Evolutionary conservation across 179 eudicot genomes (phyloP), one percentile per base, ranked within the genome.

Genomic region (Silene coronaria): DNA sequence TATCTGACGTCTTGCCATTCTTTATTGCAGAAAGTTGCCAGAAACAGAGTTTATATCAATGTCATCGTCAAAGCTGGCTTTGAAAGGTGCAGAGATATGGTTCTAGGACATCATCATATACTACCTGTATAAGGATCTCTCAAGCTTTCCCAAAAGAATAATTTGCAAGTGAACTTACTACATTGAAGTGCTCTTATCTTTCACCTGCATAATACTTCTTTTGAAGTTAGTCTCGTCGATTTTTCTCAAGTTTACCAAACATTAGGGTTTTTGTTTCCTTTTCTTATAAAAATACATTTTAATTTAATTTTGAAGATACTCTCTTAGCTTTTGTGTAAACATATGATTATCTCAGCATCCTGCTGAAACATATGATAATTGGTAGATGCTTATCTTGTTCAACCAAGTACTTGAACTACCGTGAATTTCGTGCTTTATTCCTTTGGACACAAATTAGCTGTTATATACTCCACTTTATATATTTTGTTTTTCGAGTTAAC

Each of bases 21-120:
- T 67, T 61, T 27, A 23, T 34, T 73, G 85, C 75, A 75, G 85
- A n/a, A n/a, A n/a, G n/a, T n/a, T n/a, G n/a, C n/a, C n/a, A n/a
- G n/a, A 75, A 51, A 30, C 68, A 32, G 58, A 67, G 51, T 22
- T 74, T 55, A 28, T 21, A 68, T 76, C 53, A 3, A 34, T 66
- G 48, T 66, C 70, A 27, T 22, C 16, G 72, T 75, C 70, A 27
- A 72, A 75, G 71, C 79, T 68, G 45, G 48, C 68, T 46, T 30
- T 57, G 79, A 16, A n/a, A 60, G 67, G 75, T 67, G 24, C 77
- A 58, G 27, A 62, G 24, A 46, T 34, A 9, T 73, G 78, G 72
- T 63, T 74, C 70, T 51, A 74, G 69, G 69, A 68, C 46, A 62
- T 62, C 42, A 68, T 62, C 74, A 26, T 70, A 79, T 66, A 72